Base-by-base conservation (phyloP, 2,329 filamentous ascomycete genomes). In the Arthrinium puccinioides region DNA sequence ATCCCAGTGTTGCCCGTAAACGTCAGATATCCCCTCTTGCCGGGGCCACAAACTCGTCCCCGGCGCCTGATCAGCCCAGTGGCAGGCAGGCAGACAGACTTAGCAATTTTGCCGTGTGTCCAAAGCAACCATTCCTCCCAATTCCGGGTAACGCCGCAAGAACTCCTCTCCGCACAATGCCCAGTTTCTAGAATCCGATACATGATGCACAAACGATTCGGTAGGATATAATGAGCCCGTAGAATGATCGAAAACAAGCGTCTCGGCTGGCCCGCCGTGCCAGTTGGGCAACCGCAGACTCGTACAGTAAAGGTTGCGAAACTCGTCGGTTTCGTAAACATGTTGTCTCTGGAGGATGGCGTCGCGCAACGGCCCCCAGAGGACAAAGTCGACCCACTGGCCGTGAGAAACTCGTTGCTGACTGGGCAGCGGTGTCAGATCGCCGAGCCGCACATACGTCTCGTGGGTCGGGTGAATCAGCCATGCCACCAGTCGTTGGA, bases 321-420 rank as follows among this genome's bases (percentile, higher is more conserved):
- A 64, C 35, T 64, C 59, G 3, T 54, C 50, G 7, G 55, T 64
- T 27, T 53, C 55, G 38, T 65, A 66, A 5, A 53, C 34, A 13
- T 54, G 49, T 39, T 60, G 62, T 16, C 55, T 54, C 32, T 55
- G 47, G 18, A 62, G 60, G 32, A 59, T 48, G 27, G 48, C 53
- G 36, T 60, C 56, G 39, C 59, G 57, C 19, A 66, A 44, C 24
- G 52, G 48, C 18, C 50, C 49, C 55, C 56, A 61, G 10, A 58
- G 38, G 15, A 58, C 38, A 6, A 56, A 48, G 36, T 60, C 50
- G 21, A 66, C 49, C 54, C 58, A 60, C 29, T 54, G 50, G 9
- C 44, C 44, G 39, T 60, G 58, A 6, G 48, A 44, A 16, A 48
- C 44, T 35, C 40, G 47, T 32, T 49, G 44, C 39, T 60, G 57